Conservation (phyloP, 768 basidiomycete genomes). For the Cyathus striatus region DNA sequence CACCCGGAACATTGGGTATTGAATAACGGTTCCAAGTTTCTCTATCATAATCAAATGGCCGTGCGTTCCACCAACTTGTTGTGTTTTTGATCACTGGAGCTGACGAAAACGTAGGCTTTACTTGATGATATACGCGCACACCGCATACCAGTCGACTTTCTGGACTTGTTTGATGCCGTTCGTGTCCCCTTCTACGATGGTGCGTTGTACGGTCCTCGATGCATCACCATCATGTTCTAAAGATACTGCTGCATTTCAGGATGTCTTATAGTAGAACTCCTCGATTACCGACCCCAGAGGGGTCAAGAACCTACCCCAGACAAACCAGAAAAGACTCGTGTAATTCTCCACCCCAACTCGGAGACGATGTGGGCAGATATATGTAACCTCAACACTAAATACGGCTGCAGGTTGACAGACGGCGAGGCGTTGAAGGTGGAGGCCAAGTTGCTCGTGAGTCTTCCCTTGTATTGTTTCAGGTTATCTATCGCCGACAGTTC, state of each 20-base stretch:
- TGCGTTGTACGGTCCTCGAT: constrained; percentile 32
- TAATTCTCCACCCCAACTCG: constrained; percentile 71
- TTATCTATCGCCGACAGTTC: too few relatives aligned
- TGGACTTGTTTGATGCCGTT: constrained; percentile 72
- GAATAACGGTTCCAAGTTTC: constrained; percentile 76
- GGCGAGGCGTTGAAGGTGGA: constrained; percentile 69
- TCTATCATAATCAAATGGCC: constrained; percentile 77
- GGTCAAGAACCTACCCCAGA: constrained; percentile 52
- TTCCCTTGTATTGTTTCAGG: constrained; percentile 2
- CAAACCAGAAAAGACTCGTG: constrained; percentile 59
- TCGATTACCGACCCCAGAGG: constrained; percentile 66
- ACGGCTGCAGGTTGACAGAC: constrained; percentile 62
- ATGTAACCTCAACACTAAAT: constrained; percentile 59
- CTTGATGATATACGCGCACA: constrained; percentile 81
- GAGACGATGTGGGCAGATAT: constrained; percentile 81
- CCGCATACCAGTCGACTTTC: constrained; percentile 81
- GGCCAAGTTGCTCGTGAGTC: constrained; percentile 63
- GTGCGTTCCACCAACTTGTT: constrained; percentile 20
- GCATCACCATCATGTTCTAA: background rate
- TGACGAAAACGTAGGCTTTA: constrained; percentile 45
- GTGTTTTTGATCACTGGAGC: constrained; percentile 1
- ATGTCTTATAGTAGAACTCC: constrained; percentile 80
- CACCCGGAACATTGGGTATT: constrained; percentile 79
- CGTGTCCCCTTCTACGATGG: constrained; percentile 83
- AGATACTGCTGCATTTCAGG: constrained; percentile 35